Evolutionary conservation across 2,329 filamentous ascomycete genomes (phyloP), one percentile per base, ranked within the genome.

Genomic region (Paecilomyces niveus): DNA sequence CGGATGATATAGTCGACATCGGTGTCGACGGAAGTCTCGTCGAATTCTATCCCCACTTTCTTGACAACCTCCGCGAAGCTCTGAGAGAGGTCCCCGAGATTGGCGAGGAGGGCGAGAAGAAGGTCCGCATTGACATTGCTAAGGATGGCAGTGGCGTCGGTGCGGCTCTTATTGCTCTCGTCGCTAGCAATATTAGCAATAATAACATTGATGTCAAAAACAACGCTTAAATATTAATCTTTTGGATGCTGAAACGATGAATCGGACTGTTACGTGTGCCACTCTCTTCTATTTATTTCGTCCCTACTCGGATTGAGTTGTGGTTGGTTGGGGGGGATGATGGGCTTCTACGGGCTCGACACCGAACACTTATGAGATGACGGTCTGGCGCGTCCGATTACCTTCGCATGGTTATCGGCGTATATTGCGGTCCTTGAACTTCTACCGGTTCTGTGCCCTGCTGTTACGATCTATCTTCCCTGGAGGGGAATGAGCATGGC

Each of bases 141-240:
- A 97, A 96, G 81, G 94, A 99, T 72, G 94, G 94, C 54, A 94
- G 89, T 63, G 94, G 91, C 62, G 90, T 96, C n/a, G 94, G 94
- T 56, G 94, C 94, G 2, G 94, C 94, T 49, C 78, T 99, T 67
- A 97, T 97, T 75, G 94, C 94, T 55, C 83, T 97, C 55, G 89
- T 97, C 29, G 93, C 93, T 1, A 89, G 89, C 59, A 71, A 66
- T 59, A 64, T 63, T 1, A 89, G 89, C 59, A 71, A 66, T 59
- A 64, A 64, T 21, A 6, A 64, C 22, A 1, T 52, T 13, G 50
- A 52, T 18, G 50, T 22, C n/a, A 7, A 18, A 45, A 18, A n/a
- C 2, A 45, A 45, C 5, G n/a, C n/a, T n/a, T 18, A 45, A 45
- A 45, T 10, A 2, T 3, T 45, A 45, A 45, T 9, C 6, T 45